Evolutionary conservation across 192 early-diverging fungal genomes (phyloP), one percentile per base, ranked within the genome.

Genomic region (Gaertneriomyces sp.): DNA sequence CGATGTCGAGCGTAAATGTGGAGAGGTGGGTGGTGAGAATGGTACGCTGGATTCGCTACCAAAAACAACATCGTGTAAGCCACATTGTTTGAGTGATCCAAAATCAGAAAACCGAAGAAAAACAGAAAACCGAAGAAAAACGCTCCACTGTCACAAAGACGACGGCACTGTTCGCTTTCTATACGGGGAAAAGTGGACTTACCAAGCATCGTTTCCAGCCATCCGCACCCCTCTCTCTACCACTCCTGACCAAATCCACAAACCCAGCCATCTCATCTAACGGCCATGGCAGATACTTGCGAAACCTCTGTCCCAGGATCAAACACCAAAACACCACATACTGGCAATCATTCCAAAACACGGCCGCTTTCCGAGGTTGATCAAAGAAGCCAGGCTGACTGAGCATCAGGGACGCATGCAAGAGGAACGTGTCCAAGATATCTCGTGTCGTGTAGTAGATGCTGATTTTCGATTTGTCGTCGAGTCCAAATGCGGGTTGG

Each of bases 261-360:
- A 83, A 84, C 19, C 74, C 78, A 10, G 51, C 70, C 64, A 69
- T 66, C 42, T 71, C 43, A 46, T 54, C 66, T 17, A 76, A 44
- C 7, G 74, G 74, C 44, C 69, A 49, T 3, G 76, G 72, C 12
- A 79, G 75, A 6, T 69, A 25, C 39, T 79, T 64, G 19, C 66
- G 53, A 14, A 81, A 70, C 58, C 85, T 76, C 8, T 60, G 89
- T 67, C 75, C 86, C 5, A 80, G 47, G 0, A 66, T 69, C 17
- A 76, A 45, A 3, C 76, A 61, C 38, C 76, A 75, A 56, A 73
- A 69, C 11, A 43, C 46, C 46, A 80, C 45, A 55, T 80, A 91
- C 53, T 80, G 76, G 60, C 86, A 88, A 57, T 91, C 88, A 40
- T 89, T 91, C 46, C 77, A 73, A 57, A 91, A 88, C 41, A 91